Percentiles rank a stretch among this genome's conserved stretches.
These are phyloP conservation scores for Neurospora sp. DNA, from an alignment of 2,329 filamentous ascomycete genomes.

Conservation along the genomic window DNA sequence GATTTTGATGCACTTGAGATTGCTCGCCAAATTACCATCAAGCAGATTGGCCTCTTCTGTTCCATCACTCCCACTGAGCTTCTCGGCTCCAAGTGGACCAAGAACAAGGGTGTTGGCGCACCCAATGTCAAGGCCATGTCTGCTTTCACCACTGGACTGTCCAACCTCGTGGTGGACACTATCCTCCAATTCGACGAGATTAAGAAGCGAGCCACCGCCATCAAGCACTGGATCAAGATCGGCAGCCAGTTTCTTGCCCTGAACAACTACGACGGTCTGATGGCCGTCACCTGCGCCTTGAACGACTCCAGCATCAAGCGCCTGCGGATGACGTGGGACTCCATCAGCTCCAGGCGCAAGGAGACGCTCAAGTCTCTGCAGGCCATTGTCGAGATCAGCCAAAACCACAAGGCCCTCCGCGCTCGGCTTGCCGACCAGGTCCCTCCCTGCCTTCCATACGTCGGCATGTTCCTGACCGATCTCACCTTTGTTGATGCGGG, in stretches of 20 bases:
- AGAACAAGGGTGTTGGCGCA: constrained; percentile 67
- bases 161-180: constrained; percentile 85
- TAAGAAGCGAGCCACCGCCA: constrained; percentile 80
- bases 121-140: constrained; percentile 94
- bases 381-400: constrained; percentile 75
- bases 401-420: constrained; percentile 83
- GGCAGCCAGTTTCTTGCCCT: constrained; percentile 77
- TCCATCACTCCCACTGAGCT: constrained; percentile 88
- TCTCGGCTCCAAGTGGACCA: constrained; percentile 87
- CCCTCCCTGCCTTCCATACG: constrained; percentile 86
- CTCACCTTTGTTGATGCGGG: constrained; percentile 93
- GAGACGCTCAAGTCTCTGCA: constrained; percentile 69
- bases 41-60: constrained; percentile 85
- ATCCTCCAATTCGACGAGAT: constrained; percentile 82
- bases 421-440: constrained; percentile 75
- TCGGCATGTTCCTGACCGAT: constrained; percentile 94
- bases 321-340: constrained; percentile 84
- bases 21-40: constrained; percentile 84
- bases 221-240: constrained; percentile 99
- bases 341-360: constrained; percentile 75
- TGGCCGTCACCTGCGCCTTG: constrained; percentile 92
- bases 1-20: constrained; percentile 90
- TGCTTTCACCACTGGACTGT: constrained; percentile 79
- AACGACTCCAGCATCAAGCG: constrained; percentile 87
- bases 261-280: constrained; percentile 91